phyloP scores from a whole-genome alignment of 2,329 filamentous ascomycete species.

The Meredithiella fracta region DNA sequence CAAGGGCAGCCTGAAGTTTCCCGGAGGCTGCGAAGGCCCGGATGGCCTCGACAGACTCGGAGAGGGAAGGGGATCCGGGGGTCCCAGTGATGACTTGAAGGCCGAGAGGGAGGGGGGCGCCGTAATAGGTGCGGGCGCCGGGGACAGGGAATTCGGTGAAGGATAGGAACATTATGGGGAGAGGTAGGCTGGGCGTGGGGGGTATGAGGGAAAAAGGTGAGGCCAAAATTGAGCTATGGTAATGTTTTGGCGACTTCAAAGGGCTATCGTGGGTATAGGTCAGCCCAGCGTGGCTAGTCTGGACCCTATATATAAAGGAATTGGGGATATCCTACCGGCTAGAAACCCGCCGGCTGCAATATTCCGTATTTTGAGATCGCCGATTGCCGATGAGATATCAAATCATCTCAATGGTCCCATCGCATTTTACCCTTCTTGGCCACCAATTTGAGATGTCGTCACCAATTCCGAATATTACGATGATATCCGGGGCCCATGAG shows the following conservation, averaged over 20 bases:
- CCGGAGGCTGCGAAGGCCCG: conserved; percentile 11
- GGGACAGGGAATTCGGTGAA: conserved; percentile 14
- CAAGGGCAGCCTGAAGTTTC: conserved; percentile 11
- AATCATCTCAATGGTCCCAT: not conserved
- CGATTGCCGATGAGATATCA: not conserved
- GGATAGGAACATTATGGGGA: conserved; percentile 5
- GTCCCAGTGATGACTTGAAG: conserved; percentile 9
- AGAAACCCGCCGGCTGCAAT: too few species aligned
- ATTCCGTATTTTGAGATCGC: too few species aligned
- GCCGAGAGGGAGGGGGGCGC: conserved; percentile 12
- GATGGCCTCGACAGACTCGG: conserved; percentile 10
- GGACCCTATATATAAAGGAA: too few species aligned
- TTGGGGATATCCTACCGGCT: too few species aligned
- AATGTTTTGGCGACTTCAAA: not conserved
- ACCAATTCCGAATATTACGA: not conserved
- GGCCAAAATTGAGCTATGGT: not conserved
- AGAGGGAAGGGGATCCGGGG: not conserved
- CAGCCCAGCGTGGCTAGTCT: too few species aligned
- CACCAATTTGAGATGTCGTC: not conserved
- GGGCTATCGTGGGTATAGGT: too few species aligned
- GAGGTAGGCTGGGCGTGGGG: not conserved
- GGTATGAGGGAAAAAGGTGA: not conserved
- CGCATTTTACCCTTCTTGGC: not conserved
- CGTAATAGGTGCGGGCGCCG: conserved; percentile 13
- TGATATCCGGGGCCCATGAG: not conserved